phyloP scores from a whole-genome alignment of 2,329 filamentous ascomycete species.

The Fusarium falciforme region DNA sequence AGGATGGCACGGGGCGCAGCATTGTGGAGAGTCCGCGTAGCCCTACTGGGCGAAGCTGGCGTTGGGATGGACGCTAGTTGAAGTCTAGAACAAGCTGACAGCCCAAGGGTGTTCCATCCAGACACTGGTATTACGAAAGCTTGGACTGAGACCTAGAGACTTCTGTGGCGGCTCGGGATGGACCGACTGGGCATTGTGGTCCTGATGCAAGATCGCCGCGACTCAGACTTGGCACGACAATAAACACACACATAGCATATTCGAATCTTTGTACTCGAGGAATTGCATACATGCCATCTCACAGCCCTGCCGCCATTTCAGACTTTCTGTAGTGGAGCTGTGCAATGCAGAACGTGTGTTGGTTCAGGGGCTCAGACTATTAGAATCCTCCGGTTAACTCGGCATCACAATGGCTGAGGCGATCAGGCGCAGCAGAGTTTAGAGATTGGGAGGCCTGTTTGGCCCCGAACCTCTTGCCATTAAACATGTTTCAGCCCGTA shows the following conservation, averaged over 20 bases:
- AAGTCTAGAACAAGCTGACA: conserved; percentile 30
- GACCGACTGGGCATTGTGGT: conserved; percentile 12
- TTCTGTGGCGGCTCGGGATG: conserved; percentile 21
- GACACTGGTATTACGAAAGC: neutral
- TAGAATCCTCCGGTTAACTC: neutral
- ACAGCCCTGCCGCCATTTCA: neutral
- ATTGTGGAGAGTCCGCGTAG: conserved; percentile 19
- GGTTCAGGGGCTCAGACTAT: neutral
- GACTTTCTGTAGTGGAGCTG: neutral
- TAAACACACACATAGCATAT: neutral
- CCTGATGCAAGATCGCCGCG: neutral
- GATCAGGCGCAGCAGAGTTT: neutral
- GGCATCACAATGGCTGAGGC: neutral
- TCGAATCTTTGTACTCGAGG: neutral
- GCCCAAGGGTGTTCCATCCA: neutral
- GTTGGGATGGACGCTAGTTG: conserved; percentile 19
- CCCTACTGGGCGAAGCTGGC: conserved; percentile 11
- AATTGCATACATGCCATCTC: neutral
- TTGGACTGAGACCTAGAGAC: neutral
- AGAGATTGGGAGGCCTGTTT: neutral
- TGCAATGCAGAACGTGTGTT: neutral
- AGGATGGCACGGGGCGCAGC: conserved; percentile 19
- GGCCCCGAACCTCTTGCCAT: neutral
- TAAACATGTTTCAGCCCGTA: neutral
- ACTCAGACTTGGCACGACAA: neutral